phyloP scores from a whole-genome alignment of 2,329 filamentous ascomycete species.

The Trichoderma asperellum region DNA sequence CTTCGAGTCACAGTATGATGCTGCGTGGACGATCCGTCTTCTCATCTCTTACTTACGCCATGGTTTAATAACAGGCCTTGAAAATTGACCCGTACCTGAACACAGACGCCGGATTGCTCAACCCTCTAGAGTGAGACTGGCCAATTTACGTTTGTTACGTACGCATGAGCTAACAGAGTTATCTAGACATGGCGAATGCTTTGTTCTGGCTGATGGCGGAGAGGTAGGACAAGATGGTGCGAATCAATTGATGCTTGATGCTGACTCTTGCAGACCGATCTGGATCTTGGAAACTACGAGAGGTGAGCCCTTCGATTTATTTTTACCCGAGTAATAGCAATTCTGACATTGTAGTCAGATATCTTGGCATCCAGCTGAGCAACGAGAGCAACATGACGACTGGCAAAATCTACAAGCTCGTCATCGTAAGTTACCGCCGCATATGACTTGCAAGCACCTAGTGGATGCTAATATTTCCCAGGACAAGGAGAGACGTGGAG shows the following conservation, averaged over 20 bases:
- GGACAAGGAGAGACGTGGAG: slow-evolving; percentile 47
- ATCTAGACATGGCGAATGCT: slow-evolving; percentile 80
- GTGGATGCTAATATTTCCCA: not conserved
- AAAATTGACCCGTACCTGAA: slow-evolving; percentile 56
- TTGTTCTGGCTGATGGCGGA: slow-evolving; percentile 82
- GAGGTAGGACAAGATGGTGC: slow-evolving; percentile 20
- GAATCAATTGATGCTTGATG: not conserved
- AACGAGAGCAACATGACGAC: slow-evolving; percentile 96
- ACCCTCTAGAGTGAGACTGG: slow-evolving; percentile 41
- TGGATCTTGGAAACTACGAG: slow-evolving; percentile 63
- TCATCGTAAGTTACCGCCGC: slow-evolving; percentile 71
- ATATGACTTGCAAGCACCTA: not conserved
- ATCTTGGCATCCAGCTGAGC: slow-evolving; percentile 79
- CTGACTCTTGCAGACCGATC: slow-evolving; percentile 39
- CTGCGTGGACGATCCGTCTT: not conserved
- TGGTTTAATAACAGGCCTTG: not conserved
- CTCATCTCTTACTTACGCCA: not conserved
- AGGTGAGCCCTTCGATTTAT: slow-evolving; percentile 36
- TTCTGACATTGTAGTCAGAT: slow-evolving; percentile 43
- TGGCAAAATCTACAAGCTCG: slow-evolving; percentile 91
- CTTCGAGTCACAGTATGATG: slow-evolving; percentile 35
- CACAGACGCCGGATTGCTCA: slow-evolving; percentile 40
- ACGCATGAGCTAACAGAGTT: slow-evolving; percentile 20
- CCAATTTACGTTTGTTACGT: not conserved
- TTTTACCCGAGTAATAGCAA: not conserved